Conservation (phyloP, 371 early-diverging fungal species). For the Blastocladiella emersonii region DNA sequence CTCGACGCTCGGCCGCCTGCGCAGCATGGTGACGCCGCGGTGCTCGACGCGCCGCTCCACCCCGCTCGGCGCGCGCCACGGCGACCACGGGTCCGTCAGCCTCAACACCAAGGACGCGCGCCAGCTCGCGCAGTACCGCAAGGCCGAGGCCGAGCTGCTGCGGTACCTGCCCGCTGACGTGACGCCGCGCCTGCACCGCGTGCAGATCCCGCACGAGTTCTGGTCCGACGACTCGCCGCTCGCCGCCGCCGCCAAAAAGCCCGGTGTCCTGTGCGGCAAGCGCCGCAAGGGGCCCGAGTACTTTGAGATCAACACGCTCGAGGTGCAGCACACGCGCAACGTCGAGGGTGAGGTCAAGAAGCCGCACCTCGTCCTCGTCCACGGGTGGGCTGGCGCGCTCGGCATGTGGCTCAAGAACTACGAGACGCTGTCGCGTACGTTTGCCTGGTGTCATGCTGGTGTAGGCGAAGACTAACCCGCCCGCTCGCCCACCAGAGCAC, state of each 20-base stretch:
- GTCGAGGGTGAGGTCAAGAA: background rate
- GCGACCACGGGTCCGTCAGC: too few relatives aligned
- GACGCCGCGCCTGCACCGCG: background rate
- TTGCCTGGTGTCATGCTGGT: background rate
- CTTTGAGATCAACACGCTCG: background rate
- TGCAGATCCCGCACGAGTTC: background rate
- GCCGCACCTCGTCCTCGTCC: background rate
- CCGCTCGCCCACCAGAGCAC: background rate
- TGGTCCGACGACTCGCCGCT: background rate
- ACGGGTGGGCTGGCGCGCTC: background rate
- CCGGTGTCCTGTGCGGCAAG: background rate
- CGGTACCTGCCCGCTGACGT: background rate
- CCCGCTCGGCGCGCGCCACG: too few relatives aligned
- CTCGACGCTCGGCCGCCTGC: too few relatives aligned
- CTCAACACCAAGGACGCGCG: too few relatives aligned
- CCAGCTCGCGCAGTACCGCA: too few relatives aligned
- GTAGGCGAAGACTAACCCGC: background rate
- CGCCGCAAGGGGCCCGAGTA: background rate
- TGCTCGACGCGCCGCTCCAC: too few relatives aligned
- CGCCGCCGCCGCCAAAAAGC: background rate
- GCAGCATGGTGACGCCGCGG: too few relatives aligned
- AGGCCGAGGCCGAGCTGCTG: background rate
- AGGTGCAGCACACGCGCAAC: background rate
- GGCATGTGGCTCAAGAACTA: background rate
- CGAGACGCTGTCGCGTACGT: background rate